Evolutionary conservation across 768 basidiomycete species (phyloP), one percentile per base, ranked within the genome.

Genomic region (Lactarius deliciosus): DNA sequence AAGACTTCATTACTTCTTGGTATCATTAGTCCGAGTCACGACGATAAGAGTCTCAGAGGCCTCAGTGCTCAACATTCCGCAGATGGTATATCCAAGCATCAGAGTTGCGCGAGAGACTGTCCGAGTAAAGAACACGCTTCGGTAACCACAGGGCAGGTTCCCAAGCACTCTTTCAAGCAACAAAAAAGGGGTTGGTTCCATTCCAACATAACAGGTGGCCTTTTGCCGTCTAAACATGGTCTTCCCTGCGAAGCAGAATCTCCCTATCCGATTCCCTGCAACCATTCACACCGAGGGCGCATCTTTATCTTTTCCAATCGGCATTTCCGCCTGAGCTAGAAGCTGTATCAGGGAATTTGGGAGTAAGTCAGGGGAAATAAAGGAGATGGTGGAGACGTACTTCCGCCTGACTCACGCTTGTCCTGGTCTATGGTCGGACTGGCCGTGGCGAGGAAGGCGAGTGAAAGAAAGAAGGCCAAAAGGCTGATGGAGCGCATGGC

Each of bases 221-320:
- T 3, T 47, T n/a, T 47, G n/a, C 45, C 45, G 1, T 47, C 45
- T 47, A n/a, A n/a, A n/a, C 20, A n/a, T 47, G 20, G 45, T n/a
- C 45, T 47, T 2, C 45, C 20, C 20, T 47, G 45, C 18, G 20
- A 47, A 2, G 45, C 3, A 20, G n/a, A 9, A n/a, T 47, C 3
- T 47, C 9, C 20, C 8, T n/a, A 8, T n/a, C 45, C 45, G 9
- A 13, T 38, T 38, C 13, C 9, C 45, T n/a, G 20, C n/a, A 20
- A n/a, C 45, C 45, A 47, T 3, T 47, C 45, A 47, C 30, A n/a
- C n/a, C 45, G 8, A n/a, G 4, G n/a, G 45, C 7, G 45, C 34
- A n/a, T n/a, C 45, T n/a, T 47, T 47, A n/a, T n/a, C 45, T n/a
- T 47, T 47, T 47, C 45, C 45, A 47, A n/a, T 47, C 45, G 45